Base-by-base conservation (phyloP, 441 rosid species). In the Macaranga tanarius region DNA sequence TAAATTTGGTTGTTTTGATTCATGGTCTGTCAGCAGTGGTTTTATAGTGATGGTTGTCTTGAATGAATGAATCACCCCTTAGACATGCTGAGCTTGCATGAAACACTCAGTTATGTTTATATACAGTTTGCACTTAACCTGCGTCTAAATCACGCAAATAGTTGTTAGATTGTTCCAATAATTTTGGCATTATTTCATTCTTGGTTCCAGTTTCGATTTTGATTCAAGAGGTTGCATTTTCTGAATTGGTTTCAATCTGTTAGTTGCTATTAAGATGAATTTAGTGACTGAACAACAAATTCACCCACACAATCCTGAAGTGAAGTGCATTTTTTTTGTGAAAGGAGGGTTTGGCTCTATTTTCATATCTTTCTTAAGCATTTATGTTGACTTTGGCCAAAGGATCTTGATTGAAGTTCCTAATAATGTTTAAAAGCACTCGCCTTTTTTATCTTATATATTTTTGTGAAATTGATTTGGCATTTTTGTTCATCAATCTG, bases 391-490 rank as follows among this genome's bases (percentile, higher is more conserved):
- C 13, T 26, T 19, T 20, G 45, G 20, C 12, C 5, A 13, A 22
- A 44, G 10, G 22, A 23, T 65, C 31, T 63, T 63, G 20, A 23
- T 45, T 65, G 17, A 6, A 9, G 15, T 65, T 61, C 44, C 70
- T 13, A 50, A 66, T 20, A 17, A 28, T 17, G 28, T 66, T 50
- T 50, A 25, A 17, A 47, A 25, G 3, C 22, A 12, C 15, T 50
- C 51, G 25, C 23, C 20, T 62, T 67, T 50, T 13, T 50, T 50
- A 4, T 50, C 7, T 0, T 20, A 12, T 3, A 10, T 17, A n/a
- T 5, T 28, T 69, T 59, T 63, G 7, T 34, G 38, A 34, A 4
- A 45, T 42, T 62, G 19, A 70, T 72, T 73, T 61, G 51, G 48
- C 38, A 44, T 62, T 74, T 57, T 55, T 55, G 26, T 19, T 72